Conservation (phyloP, 768 basidiomycete genomes). For the Serendipita sp. region DNA sequence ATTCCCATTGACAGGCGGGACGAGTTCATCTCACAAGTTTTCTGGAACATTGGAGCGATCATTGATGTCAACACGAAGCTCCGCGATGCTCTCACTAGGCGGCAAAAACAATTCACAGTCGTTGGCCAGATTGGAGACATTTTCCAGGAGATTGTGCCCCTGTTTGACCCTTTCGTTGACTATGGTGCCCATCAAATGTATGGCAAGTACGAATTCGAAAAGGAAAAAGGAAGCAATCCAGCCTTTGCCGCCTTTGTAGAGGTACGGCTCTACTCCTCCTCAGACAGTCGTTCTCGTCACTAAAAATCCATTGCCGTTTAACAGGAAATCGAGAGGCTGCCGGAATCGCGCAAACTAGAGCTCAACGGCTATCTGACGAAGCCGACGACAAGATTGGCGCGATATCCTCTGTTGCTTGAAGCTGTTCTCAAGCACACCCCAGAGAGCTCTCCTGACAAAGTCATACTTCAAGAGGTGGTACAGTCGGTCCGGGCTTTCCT, state of each 20-base stretch:
- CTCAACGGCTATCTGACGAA: constrained; percentile 96
- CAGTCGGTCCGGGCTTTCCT: constrained; percentile 66
- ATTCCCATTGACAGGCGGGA: constrained; percentile 60
- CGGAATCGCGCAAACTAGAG: constrained; percentile 91
- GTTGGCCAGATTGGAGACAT: constrained; percentile 88
- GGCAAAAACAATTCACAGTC: constrained; percentile 88
- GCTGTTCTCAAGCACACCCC: constrained; percentile 86
- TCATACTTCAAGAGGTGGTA: constrained; percentile 57
- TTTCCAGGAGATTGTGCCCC: constrained; percentile 66
- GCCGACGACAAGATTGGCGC: constrained; percentile 91
- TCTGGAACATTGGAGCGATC: constrained; percentile 95
- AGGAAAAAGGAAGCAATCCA: constrained; percentile 86
- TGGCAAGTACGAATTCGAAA: constrained; percentile 98
- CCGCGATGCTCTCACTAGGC: constrained; percentile 85
- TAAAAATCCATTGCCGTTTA: background rate
- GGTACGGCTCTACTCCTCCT: constrained; percentile 29
- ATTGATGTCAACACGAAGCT: constrained; percentile 78
- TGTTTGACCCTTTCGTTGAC: constrained; percentile 82
- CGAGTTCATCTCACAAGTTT: constrained; percentile 84
- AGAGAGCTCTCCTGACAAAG: constrained; percentile 78
- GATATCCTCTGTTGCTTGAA: constrained; percentile 85
- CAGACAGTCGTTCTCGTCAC: background rate
- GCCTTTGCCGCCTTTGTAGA: constrained; percentile 93
- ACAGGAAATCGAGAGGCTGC: constrained; percentile 76
- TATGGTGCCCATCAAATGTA: constrained; percentile 96